These are phyloP conservation scores for Sclerotiophoma versabilis DNA, from an alignment of 2,329 filamentous ascomycete species.

Conservation along the genomic window DNA sequence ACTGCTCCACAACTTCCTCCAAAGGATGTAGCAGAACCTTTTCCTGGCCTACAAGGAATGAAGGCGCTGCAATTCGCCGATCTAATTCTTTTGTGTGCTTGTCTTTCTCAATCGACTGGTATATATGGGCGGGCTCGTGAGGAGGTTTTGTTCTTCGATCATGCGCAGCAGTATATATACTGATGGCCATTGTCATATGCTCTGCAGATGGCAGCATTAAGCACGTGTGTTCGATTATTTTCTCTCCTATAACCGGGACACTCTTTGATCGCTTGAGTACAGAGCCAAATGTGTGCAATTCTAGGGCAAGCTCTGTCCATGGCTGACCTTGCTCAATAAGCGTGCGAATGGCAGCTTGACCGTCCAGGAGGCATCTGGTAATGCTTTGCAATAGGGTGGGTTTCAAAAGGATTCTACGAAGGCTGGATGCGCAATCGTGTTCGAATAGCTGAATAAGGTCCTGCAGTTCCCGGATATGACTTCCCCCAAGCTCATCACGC, in stretches of 20 bases:
- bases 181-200: slow-evolving; percentile 17
- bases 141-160: not conserved
- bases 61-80: not conserved
- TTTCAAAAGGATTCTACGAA: slow-evolving; percentile 26
- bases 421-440: slow-evolving; percentile 14
- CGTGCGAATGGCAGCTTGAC: slow-evolving; percentile 24
- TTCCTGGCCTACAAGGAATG: not conserved
- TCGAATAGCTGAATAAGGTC: slow-evolving; percentile 27
- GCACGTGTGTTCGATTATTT: slow-evolving; percentile 5
- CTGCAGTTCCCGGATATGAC: slow-evolving; percentile 26
- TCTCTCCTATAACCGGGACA: slow-evolving; percentile 1
- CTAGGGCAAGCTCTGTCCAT: slow-evolving; percentile 29
- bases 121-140: not conserved
- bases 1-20: slow-evolving; percentile 25
- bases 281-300: slow-evolving; percentile 32
- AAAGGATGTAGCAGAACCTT: slow-evolving; percentile 9
- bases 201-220: slow-evolving; percentile 22
- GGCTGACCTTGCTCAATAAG: slow-evolving; percentile 24
- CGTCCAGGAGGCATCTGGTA: slow-evolving; percentile 33
- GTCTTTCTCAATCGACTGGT: not conserved
- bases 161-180: slow-evolving; percentile 23
- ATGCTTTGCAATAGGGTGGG: slow-evolving; percentile 32
- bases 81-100: no score
- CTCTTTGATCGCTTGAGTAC: slow-evolving; percentile 24
- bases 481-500: slow-evolving; percentile 23